A percentile compares a stretch with the other conserved stretches of the same genome.
Conservation (phyloP, 2,329 filamentous ascomycete genomes). For the Pestalotiopsis sp. region DNA sequence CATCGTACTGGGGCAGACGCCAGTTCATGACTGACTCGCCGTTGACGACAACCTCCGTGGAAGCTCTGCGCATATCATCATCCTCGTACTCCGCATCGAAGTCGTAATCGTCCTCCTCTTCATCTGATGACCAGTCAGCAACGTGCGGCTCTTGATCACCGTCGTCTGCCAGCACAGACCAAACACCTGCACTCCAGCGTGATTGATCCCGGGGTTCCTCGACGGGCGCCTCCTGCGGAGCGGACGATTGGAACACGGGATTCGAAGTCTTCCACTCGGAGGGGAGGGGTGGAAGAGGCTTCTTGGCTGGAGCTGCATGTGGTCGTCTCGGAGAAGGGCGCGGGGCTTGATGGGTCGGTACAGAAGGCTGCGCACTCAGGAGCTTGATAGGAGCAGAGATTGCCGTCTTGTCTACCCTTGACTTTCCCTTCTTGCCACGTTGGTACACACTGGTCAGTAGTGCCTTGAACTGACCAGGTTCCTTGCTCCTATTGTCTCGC, state of each 20-base stretch:
- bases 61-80: not conserved
- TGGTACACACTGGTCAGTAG: not conserved
- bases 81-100: not conserved
- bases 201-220: not conserved
- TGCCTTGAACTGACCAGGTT: not conserved
- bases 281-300: not conserved
- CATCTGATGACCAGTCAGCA: not conserved
- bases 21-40: not conserved
- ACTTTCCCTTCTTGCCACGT: not conserved
- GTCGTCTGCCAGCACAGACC: not conserved
- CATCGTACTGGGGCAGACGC: not conserved
- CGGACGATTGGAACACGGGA: not conserved
- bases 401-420: not conserved
- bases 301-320: not conserved
- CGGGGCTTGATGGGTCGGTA: not conserved
- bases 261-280: slow-evolving; percentile 6
- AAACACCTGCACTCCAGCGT: not conserved
- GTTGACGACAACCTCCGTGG: not conserved
- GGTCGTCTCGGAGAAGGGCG: not conserved
- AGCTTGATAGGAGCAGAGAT: slow-evolving; percentile 2
- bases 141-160: not conserved
- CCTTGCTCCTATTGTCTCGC: not conserved
- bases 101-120: not conserved
- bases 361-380: not conserved
- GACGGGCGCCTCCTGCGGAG: not conserved